Conservation (phyloP, 164 flowering plant genomes). For the Annona squamosa region DNA sequence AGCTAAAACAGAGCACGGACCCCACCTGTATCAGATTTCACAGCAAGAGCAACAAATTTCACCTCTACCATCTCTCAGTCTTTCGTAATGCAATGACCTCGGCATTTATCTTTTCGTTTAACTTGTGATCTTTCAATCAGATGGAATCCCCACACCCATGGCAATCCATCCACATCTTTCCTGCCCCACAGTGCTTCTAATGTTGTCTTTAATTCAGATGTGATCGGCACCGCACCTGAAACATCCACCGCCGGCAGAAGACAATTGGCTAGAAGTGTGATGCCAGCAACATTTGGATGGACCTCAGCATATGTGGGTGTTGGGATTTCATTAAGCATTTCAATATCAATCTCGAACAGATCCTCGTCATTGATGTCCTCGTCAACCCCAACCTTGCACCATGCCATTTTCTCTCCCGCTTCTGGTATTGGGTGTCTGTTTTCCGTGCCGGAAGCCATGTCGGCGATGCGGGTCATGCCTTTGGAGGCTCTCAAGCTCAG, state of each 20-base stretch:
- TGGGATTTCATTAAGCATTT: background rate
- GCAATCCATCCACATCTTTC: background rate
- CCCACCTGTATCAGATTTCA: background rate
- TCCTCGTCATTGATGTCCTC: background rate
- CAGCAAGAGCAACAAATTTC: background rate
- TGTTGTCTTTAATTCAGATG: background rate
- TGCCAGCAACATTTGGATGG: background rate
- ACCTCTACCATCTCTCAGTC: background rate
- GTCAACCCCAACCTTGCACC: background rate
- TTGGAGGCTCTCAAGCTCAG: background rate
- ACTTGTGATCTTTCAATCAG: background rate
- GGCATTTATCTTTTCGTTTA: background rate
- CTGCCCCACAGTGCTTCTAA: background rate
- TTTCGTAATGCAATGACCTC: background rate
- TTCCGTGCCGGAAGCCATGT: background rate
- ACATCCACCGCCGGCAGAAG: background rate
- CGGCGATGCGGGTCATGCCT: background rate
- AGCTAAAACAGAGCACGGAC: background rate
- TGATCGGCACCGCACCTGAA: background rate
- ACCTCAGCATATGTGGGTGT: background rate
- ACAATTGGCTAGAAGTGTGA: conserved; percentile 3
- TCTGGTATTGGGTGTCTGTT: background rate
- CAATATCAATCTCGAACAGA: conserved; percentile 4
- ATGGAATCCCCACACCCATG: background rate
- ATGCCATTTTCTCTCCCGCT: background rate